phyloP scores from a whole-genome alignment of 2,329 filamentous ascomycete genomes.

The Knufia fluminis region DNA sequence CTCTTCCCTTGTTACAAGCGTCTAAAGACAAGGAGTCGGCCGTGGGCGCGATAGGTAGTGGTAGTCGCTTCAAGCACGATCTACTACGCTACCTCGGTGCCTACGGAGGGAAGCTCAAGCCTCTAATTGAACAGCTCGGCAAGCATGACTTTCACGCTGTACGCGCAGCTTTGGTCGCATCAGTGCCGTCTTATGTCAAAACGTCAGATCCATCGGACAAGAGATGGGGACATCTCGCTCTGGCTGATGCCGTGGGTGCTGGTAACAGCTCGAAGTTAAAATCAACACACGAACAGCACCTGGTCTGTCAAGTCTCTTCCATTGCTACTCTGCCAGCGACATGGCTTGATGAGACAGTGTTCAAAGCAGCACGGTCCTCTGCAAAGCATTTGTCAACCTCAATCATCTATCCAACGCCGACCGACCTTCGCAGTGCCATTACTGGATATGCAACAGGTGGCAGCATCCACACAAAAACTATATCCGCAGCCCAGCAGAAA shows the following conservation, averaged over 20 bases:
- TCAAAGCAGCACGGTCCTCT: constrained; percentile 28
- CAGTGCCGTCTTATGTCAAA: constrained; percentile 61
- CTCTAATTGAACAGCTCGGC: constrained; percentile 49
- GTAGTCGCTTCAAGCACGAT: constrained; percentile 64
- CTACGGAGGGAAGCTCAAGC: constrained; percentile 46
- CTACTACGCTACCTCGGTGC: constrained; percentile 61
- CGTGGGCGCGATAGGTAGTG: constrained; percentile 45
- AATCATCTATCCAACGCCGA: constrained; percentile 70
- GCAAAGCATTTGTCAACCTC: constrained; percentile 24
- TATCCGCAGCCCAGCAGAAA: constrained; percentile 59
- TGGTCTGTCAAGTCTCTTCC: constrained; percentile 50
- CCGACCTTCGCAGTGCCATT: constrained; percentile 66
- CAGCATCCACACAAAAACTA: constrained; percentile 74
- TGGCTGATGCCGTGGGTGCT: constrained; percentile 50
- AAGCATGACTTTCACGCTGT: constrained; percentile 62
- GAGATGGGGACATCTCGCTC: constrained; percentile 66
- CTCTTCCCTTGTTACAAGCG: constrained; percentile 45
- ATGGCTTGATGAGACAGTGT: constrained; percentile 62
- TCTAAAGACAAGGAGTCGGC: background rate
- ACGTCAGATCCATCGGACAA: constrained; percentile 39
- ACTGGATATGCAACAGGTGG: constrained; percentile 69
- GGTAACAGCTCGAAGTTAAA: constrained; percentile 31
- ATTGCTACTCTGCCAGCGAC: constrained; percentile 67
- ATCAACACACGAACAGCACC: constrained; percentile 24
- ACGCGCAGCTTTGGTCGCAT: constrained; percentile 64